Percentiles rank a stretch among this genome's conserved stretches.
These are phyloP conservation scores for Pinus tabuliformis DNA, from an alignment of 75 land plant species.

Conservation along the genomic window DNA sequence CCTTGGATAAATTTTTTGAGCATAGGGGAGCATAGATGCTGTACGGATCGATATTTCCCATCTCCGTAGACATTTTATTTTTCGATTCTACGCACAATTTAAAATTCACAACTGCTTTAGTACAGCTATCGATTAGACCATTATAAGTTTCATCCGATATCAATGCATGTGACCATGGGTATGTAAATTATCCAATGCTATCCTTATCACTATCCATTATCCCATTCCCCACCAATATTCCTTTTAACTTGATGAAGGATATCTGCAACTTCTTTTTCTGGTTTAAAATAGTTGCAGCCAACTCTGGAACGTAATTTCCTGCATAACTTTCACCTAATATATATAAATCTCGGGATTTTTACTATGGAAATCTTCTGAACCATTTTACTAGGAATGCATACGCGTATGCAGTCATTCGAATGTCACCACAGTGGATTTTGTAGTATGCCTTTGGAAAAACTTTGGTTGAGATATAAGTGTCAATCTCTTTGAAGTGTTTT, in stretches of 20 bases:
- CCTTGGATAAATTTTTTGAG: too few species aligned
- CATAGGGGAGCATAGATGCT: slow-evolving; percentile 36
- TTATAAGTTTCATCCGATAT: slow-evolving; percentile 62
- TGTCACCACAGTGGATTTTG: too few species aligned
- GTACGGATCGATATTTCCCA: slow-evolving; percentile 38
- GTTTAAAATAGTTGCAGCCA: slow-evolving; percentile 39
- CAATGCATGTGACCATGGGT: slow-evolving; percentile 80
- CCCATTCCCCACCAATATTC: slow-evolving; percentile 71
- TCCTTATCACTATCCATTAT: slow-evolving; percentile 51
- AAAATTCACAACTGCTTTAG: too few species aligned
- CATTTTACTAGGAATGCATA: slow-evolving; percentile 61
- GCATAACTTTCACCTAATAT: slow-evolving; percentile 82
- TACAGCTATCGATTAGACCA: background rate
- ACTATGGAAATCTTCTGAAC: slow-evolving; percentile 71
- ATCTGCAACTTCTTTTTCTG: slow-evolving; percentile 19
- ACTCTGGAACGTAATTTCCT: slow-evolving; percentile 63
- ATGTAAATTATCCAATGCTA: slow-evolving; percentile 51
- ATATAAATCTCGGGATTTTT: slow-evolving; percentile 57
- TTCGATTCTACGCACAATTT: too few species aligned
- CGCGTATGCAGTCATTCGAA: slow-evolving; percentile 31
- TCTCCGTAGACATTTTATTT: background rate
- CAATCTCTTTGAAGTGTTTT: too few species aligned
- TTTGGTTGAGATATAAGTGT: too few species aligned
- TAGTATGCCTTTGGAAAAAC: too few species aligned
- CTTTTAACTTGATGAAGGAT: slow-evolving; percentile 36